Percentiles rank a stretch among this genome's conserved stretches.
phyloP scores from a whole-genome alignment of 2,329 filamentous ascomycete genomes.

The Beauveria brongniartii region DNA sequence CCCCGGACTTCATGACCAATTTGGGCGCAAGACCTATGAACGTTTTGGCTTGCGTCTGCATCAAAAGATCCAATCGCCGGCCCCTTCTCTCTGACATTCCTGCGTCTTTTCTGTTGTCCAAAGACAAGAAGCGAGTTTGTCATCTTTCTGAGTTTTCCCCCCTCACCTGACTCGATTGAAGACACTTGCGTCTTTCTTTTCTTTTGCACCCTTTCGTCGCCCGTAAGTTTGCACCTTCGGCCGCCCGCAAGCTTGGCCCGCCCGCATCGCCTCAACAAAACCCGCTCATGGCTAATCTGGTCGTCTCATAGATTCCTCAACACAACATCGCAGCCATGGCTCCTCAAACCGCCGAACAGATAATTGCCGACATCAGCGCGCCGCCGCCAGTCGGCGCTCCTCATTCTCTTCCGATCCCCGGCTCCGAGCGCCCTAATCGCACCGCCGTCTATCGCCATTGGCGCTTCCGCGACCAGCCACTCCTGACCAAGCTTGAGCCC shows the following conservation, averaged over 20 bases:
- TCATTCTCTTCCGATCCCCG: constrained; percentile 70
- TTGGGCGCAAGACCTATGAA: constrained; percentile 2
- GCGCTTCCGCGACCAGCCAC: constrained; percentile 61
- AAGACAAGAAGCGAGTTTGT: constrained; percentile 5
- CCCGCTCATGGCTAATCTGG: background rate
- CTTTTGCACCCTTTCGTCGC: background rate
- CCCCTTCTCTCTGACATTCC: background rate
- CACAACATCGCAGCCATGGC: constrained; percentile 21
- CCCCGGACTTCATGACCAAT: constrained; percentile 8
- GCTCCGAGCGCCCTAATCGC: constrained; percentile 64
- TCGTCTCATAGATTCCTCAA: constrained; percentile 9
- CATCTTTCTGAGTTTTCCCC: background rate
- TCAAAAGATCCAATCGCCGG: constrained; percentile 3
- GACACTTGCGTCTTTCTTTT: background rate
- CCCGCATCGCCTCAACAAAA: background rate
- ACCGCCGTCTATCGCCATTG: constrained; percentile 77
- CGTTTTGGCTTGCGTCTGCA: background rate
- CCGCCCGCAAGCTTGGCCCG: background rate
- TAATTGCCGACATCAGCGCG: constrained; percentile 39
- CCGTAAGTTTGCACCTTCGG: background rate
- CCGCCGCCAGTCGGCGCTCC: constrained; percentile 67
- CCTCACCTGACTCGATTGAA: background rate
- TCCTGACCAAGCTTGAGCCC: constrained; percentile 67
- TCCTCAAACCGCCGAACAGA: constrained; percentile 1
- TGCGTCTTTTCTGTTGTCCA: background rate